These are phyloP conservation scores for Podospora pseudoanserina DNA, from an alignment of 495 filamentous ascomycete species.

Conservation along the genomic window DNA sequence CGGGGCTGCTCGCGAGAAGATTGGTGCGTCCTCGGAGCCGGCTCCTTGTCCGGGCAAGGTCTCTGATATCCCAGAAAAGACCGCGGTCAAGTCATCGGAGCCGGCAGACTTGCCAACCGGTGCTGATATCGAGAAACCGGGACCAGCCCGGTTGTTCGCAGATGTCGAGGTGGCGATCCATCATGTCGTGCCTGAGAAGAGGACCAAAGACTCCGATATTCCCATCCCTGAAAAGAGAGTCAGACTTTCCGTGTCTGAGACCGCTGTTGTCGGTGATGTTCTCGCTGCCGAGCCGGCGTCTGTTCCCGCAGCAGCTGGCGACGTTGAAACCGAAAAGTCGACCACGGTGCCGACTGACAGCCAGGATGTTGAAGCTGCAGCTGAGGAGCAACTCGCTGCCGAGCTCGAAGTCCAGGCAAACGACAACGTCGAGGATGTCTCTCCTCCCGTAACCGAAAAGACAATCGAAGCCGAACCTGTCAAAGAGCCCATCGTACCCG, in stretches of 20 bases:
- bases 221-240: not conserved
- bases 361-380: not conserved
- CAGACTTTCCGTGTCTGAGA: not conserved
- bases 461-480: not conserved
- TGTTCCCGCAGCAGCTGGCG: not conserved
- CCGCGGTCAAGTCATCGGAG: constrained; percentile 4
- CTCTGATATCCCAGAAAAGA: not conserved
- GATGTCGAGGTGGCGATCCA: not conserved
- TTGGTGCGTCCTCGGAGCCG: not conserved
- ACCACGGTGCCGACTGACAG: not conserved
- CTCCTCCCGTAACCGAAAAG: not conserved
- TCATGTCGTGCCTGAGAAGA: not conserved
- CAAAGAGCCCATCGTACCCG: constrained; percentile 4
- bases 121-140: not conserved
- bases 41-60: not conserved
- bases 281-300: not conserved
- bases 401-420: constrained; percentile 5
- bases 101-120: not conserved
- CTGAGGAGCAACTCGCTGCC: constrained; percentile 1
- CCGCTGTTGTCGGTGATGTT: not conserved
- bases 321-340: not conserved
- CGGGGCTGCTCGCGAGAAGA: not conserved
- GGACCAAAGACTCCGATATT: not conserved
- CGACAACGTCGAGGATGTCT: constrained; percentile 1
- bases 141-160: not conserved